Conservation (phyloP, 106 monocot species). For the Allium sativum region DNA sequence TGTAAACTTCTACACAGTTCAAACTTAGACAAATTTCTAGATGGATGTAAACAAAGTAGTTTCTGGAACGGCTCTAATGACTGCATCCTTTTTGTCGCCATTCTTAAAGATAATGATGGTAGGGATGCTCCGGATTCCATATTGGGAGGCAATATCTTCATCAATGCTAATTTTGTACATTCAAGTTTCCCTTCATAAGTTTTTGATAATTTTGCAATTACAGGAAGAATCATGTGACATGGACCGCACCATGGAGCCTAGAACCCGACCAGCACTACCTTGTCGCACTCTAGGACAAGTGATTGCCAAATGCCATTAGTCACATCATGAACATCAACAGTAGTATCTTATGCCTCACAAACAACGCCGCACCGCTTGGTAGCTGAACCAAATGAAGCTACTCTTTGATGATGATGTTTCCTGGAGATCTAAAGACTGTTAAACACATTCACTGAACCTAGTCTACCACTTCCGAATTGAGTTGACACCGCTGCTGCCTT, state of each 20-base stretch:
- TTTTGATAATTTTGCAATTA: constrained; percentile 21
- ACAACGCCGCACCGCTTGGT: no score
- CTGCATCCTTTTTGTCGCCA: constrained; percentile 34
- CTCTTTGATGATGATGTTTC: no score
- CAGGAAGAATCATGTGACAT: constrained; percentile 23
- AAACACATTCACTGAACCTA: no score
- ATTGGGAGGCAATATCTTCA: constrained; percentile 20
- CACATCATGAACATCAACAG: constrained; percentile 34
- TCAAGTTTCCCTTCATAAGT: constrained; percentile 24
- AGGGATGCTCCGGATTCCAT: constrained; percentile 41
- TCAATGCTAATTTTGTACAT: constrained; percentile 41
- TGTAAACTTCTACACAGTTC: no score
- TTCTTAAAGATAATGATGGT: constrained; percentile 36
- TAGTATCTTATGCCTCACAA: no score
- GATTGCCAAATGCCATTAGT: constrained; percentile 22
- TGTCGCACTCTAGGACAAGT: constrained; percentile 18
- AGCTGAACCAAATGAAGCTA: no score
- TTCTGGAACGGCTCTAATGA: constrained; percentile 31
- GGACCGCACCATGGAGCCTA: constrained; percentile 58
- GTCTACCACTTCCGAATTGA: no score
- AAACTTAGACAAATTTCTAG: constrained; percentile 14
- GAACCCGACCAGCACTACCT: constrained; percentile 33
- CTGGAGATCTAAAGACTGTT: neutral
- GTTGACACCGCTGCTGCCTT: no score
- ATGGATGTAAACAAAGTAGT: constrained; percentile 12